Conservation (phyloP, 768 basidiomycete species). For the Heimioporus sp. region DNA sequence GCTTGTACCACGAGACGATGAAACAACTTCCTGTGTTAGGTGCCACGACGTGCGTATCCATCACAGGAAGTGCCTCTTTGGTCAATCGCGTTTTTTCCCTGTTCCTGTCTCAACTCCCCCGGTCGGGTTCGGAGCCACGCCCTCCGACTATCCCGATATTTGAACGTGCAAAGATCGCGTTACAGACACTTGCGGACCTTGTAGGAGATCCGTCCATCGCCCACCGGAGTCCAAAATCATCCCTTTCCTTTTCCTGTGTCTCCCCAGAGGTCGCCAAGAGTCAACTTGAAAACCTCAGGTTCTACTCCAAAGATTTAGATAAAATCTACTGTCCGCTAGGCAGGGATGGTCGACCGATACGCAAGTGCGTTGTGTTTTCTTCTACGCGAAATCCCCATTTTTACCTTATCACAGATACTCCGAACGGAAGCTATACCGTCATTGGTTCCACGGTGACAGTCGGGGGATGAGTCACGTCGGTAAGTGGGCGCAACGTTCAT, state of each 20-base stretch:
- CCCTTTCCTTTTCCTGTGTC: constrained; percentile 68
- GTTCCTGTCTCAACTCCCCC: constrained; percentile 59
- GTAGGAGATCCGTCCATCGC: constrained; percentile 44
- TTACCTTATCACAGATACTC: constrained; percentile 46
- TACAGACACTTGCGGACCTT: constrained; percentile 53
- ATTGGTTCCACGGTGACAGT: constrained; percentile 62
- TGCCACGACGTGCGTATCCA: constrained; percentile 51
- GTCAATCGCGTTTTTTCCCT: constrained; percentile 62
- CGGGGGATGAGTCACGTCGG: constrained; percentile 58
- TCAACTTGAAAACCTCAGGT: constrained; percentile 48
- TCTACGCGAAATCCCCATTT: neutral
- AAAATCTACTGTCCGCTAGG: constrained; percentile 56
- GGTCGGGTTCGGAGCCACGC: constrained; percentile 45
- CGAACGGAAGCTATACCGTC: constrained; percentile 46
- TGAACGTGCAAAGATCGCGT: constrained; percentile 55
- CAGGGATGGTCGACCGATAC: constrained; percentile 55
- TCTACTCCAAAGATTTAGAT: constrained; percentile 44
- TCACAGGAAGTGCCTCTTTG: constrained; percentile 56
- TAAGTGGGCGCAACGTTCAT: constrained; percentile 24
- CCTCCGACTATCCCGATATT: constrained; percentile 33
- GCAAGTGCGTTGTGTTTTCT: constrained; percentile 46
- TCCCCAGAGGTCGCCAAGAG: constrained; percentile 47
- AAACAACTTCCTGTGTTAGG: constrained; percentile 35
- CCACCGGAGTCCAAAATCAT: constrained; percentile 52
- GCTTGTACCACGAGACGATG: neutral